Evolutionary conservation across 83 land plant genomes (phyloP).

Genomic region (Picea mariana): DNA sequence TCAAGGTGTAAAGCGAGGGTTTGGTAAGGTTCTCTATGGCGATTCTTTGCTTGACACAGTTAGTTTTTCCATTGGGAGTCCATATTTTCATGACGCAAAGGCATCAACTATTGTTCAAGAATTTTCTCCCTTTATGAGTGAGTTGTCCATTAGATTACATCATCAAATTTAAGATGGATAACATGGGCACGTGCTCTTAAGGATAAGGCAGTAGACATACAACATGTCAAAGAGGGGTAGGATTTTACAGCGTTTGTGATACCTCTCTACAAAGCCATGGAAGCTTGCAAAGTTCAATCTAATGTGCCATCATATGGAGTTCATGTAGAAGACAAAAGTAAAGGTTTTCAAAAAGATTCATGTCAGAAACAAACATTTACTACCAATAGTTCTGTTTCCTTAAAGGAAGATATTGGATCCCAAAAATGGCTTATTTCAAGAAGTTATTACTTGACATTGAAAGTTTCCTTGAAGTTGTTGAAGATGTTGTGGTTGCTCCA

Average conservation of each 20-base stretch:
- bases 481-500: conserved; percentile 10
- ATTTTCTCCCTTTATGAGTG: conserved; percentile 68
- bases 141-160: conserved; percentile 48
- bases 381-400: not conserved
- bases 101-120: conserved; percentile 44
- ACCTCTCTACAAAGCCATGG: conserved; percentile 18
- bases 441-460: conserved; percentile 3
- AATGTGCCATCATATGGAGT: not conserved
- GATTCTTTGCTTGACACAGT: conserved; percentile 38
- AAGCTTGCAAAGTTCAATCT: conserved; percentile 7
- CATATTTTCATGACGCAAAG: conserved; percentile 30
- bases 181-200: conserved; percentile 18
- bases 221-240: conserved; percentile 11
- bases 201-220: not conserved
- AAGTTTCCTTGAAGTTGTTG: conserved; percentile 10
- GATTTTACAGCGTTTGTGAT: conserved; percentile 14
- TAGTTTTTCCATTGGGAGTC: conserved; percentile 34
- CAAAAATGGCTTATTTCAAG: conserved; percentile 15
- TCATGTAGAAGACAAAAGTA: conserved; percentile 11
- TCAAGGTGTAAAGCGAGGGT: no score
- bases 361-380: not conserved
- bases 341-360: conserved; percentile 8
- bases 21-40: no score
- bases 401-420: conserved; percentile 20
- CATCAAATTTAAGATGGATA: conserved; percentile 33